Evolutionary conservation across 2,329 filamentous ascomycete genomes (phyloP), one percentile per base, ranked within the genome.

Genomic region (Talaromyces sp.): DNA sequence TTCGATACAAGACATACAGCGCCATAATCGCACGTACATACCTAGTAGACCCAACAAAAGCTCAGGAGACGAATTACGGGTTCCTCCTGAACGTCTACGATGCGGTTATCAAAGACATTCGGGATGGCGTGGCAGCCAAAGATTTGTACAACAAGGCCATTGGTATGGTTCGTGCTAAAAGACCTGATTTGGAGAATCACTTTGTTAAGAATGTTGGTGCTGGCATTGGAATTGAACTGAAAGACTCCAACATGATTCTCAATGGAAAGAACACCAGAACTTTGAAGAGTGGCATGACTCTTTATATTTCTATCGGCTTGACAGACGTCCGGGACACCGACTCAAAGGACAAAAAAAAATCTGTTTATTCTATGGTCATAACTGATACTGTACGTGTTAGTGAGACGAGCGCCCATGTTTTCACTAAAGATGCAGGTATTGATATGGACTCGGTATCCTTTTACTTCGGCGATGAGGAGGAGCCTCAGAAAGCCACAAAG

Each of bases 391-490:
- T 99, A 52, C 92, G 95, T 71, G 92, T 97, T 59, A 91, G 90
- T 11, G 83, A 86, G 6, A 78, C 74, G 63, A 81, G 82, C 3
- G 81, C 80, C 39, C 92, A 96, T 37, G 88, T 97, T 33, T 98
- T 99, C 80, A 99, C 95, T 19, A 93, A 92, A 66, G 93, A 97
- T 74, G 93, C 94, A 0, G 89, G 93, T 2, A 91, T 91, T 33
- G 94, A 97, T 73, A 87, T 96, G 66, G 95, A 98, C 73, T 93
- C 93, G 3, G 94, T 94, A 45, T 97, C 94, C 0, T 99, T 99
- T 83, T 98, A 97, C 81, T 99, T 99, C 83, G 96, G 97, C 75
- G 94, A 98, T 70, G 93, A 97, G 67, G 92, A 96, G 68, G 81
- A 82, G 74, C 91, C 96, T 70, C 87, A 92, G 68, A 89, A 92